phyloP scores from a whole-genome alignment of 2,329 filamentous ascomycete species.

The Apiospora hydei region DNA sequence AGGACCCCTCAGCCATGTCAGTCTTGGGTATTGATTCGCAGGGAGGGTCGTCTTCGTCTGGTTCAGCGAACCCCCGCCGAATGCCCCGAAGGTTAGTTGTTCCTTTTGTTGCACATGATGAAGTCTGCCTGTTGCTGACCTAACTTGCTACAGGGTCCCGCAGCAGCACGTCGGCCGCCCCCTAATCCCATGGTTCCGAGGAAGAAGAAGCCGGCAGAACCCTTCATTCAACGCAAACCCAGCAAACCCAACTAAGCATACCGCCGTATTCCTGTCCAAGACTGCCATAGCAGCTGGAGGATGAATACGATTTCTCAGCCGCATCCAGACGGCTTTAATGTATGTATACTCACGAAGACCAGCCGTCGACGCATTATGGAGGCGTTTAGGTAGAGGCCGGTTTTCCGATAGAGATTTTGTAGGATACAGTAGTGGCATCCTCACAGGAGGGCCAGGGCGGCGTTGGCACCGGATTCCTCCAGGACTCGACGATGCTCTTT shows the following conservation, averaged over 20 bases:
- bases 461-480: neutral
- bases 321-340: neutral
- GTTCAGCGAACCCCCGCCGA: slow-evolving; percentile 25
- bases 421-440: slow-evolving; percentile 9
- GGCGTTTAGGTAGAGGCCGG: neutral
- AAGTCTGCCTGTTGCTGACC: slow-evolving; percentile 2
- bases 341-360: slow-evolving; percentile 1
- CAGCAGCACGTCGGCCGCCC: slow-evolving; percentile 30
- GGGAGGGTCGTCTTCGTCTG: neutral
- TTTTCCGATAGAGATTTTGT: slow-evolving; percentile 1
- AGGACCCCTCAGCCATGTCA: slow-evolving; percentile 41
- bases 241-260: slow-evolving; percentile 23
- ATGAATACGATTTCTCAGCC: neutral
- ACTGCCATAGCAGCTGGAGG: slow-evolving; percentile 31
- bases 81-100: slow-evolving; percentile 34
- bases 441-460: neutral
- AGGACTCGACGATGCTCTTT: neutral
- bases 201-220: slow-evolving; percentile 29
- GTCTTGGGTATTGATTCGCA: slow-evolving; percentile 36
- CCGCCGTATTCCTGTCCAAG: slow-evolving; percentile 26
- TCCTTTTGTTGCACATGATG: neutral
- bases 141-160: neutral
- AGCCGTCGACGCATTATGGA: neutral
- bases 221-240: slow-evolving; percentile 32
- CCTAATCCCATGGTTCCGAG: slow-evolving; percentile 27